Conservation (phyloP, 805 yeast genomes). For the Saccharomyces cerevisiae region DNA sequence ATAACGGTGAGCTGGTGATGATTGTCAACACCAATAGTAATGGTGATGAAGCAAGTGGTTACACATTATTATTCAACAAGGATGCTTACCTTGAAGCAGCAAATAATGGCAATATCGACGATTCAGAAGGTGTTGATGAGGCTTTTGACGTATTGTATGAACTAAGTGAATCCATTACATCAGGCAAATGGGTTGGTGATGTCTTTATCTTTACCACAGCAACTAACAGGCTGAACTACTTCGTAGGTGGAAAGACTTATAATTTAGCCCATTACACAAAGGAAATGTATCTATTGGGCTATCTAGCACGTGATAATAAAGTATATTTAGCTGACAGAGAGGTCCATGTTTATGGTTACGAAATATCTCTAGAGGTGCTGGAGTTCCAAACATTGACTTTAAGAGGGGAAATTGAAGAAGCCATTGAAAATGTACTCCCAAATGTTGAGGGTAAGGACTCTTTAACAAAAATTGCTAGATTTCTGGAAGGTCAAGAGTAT, state of each 20-base stretch:
- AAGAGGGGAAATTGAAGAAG: constrained; percentile 87
- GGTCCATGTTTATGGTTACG: constrained; percentile 71
- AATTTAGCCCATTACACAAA: constrained; percentile 90
- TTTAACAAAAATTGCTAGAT: constrained; percentile 73
- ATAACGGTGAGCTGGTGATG: constrained; percentile 81
- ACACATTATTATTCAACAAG: constrained; percentile 66
- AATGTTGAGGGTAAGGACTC: constrained; percentile 54
- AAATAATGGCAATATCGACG: constrained; percentile 48
- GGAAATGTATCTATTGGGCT: constrained; percentile 79
- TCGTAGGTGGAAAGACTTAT: constrained; percentile 89
- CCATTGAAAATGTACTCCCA: constrained; percentile 51
- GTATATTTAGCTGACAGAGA: constrained; percentile 89
- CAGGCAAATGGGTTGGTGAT: constrained; percentile 96
- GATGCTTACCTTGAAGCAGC: constrained; percentile 58
- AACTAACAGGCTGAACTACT: constrained; percentile 81
- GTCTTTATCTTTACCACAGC: constrained; percentile 86
- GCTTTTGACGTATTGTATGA: constrained; percentile 81
- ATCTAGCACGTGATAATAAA: constrained; percentile 81
- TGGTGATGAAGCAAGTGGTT: constrained; percentile 44
- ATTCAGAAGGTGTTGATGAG: constrained; percentile 83
- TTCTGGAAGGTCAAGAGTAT: constrained; percentile 88
- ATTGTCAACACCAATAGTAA: constrained; percentile 49
- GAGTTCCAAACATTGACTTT: constrained; percentile 94
- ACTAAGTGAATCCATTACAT: constrained; percentile 67
- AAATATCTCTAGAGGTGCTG: constrained; percentile 72